phyloP scores from a whole-genome alignment of 371 early-diverging fungal genomes.

The Mortierella sp. region DNA sequence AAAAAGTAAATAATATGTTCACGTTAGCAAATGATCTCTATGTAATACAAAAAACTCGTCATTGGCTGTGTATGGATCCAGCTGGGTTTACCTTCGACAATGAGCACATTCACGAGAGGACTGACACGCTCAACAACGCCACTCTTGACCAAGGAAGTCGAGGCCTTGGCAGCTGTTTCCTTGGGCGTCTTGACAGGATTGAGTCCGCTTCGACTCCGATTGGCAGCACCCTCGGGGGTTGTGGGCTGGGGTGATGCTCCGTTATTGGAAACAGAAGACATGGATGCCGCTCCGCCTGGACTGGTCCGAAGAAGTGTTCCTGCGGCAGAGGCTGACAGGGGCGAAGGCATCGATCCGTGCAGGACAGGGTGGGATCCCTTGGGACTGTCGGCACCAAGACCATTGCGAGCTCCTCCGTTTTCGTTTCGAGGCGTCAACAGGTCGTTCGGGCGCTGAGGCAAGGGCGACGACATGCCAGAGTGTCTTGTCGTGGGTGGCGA shows the following conservation, averaged over 20 bases:
- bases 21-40: background rate
- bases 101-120: slow-evolving; percentile 82
- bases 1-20: slow-evolving; percentile 3
- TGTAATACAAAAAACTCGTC: background rate
- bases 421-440: slow-evolving; percentile 24
- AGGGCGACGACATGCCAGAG: slow-evolving; percentile 32
- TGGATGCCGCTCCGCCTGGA: slow-evolving; percentile 6
- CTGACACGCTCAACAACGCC: slow-evolving; percentile 61
- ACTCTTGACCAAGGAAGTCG: slow-evolving; percentile 34
- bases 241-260: slow-evolving; percentile 19
- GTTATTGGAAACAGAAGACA: background rate
- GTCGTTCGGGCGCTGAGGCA: slow-evolving; percentile 38
- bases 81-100: slow-evolving; percentile 78
- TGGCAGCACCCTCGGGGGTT: background rate
- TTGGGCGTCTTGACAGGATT: slow-evolving; percentile 20
- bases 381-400: slow-evolving; percentile 16
- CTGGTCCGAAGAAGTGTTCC: background rate
- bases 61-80: background rate
- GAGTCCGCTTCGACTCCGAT: background rate
- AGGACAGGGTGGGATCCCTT: slow-evolving; percentile 25
- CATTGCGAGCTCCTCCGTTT: slow-evolving; percentile 5
- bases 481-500: slow-evolving; percentile 40
- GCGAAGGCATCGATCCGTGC: slow-evolving; percentile 26
- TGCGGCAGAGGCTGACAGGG: slow-evolving; percentile 26
- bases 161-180: slow-evolving; percentile 12